Base-by-base conservation (phyloP, 768 basidiomycete genomes). In the Hygrophoropsis aurantiaca region DNA sequence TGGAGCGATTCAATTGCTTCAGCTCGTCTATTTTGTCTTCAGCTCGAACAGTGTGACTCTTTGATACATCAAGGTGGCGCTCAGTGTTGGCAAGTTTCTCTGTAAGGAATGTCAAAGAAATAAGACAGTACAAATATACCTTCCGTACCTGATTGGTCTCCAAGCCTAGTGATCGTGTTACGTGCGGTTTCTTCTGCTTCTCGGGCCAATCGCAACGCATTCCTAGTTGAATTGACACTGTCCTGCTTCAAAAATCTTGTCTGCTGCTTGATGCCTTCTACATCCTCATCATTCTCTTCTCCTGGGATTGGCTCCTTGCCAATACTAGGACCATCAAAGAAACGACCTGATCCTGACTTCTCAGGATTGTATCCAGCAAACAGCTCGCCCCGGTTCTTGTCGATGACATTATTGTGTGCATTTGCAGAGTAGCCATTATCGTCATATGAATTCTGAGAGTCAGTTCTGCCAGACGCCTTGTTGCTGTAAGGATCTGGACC, bases 161-260 rank as follows among this genome's bases (percentile, higher is more conserved):
- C 94, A 7, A 99, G 78, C 60, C 82, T 88, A 47, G 65, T 71
- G 16, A 99, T 61, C 4, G 95, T 99, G 49, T 84, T 85, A 37
- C 88, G 74, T 26, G 90, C 95, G 10, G 93, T 95, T 66, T 99
- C 95, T 67, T 97, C 95, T 0, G 95, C 93, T 66, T 98, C 94
- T n/a, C 86, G 77, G 32, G 94, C 95, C 62, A 97, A 77, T 35
- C 93, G 79, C 42, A 99, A 75, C 11, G 95, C 95, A 68, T 98
- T 97, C 57, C 94, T 74, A 1, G 93, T 89, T 13, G 89, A 87
- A 45, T 81, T 84, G 39, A 94, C 85, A 61, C 84, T 87, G 58
- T 97, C 94, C 68, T 97, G 93, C 70, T 99, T 98, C 51, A 87
- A 64, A 59, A 80, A 89, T 47, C 84, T 79, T 50, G 90, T 93